phyloP scores from a whole-genome alignment of 73 alveolate genomes.

The Paramecium pentaurelia region DNA sequence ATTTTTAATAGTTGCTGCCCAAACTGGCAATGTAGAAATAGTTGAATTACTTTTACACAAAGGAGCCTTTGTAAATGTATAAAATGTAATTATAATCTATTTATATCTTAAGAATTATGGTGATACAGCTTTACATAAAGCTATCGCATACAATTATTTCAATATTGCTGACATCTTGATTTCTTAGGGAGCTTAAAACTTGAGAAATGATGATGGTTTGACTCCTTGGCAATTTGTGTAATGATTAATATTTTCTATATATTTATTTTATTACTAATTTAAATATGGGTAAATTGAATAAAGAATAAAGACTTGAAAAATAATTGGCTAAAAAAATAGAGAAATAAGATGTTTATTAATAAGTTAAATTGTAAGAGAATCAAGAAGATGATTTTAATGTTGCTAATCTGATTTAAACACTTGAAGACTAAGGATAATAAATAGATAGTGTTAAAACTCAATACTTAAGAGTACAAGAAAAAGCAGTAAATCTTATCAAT shows the following conservation, averaged over 20 bases:
- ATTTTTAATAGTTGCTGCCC: slow-evolving; percentile 24
- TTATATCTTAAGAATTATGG: not conserved
- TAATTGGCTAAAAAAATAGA: not conserved
- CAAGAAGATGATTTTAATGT: not conserved
- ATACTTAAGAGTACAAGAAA: slow-evolving; percentile 2
- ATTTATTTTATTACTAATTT: not conserved
- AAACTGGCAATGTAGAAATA: not conserved
- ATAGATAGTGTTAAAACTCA: slow-evolving; percentile 1
- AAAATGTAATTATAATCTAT: not conserved
- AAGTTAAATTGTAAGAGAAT: not conserved
- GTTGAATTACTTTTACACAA: slow-evolving; percentile 18
- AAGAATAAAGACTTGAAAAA: not conserved
- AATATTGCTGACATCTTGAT: slow-evolving; percentile 6
- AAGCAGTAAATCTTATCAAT: not conserved
- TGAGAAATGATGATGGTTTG: not conserved
- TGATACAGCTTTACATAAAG: slow-evolving; percentile 40
- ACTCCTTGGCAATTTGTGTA: slow-evolving; percentile 34
- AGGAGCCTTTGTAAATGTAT: slow-evolving; percentile 6
- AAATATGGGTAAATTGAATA: slow-evolving; percentile 16
- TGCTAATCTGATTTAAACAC: not conserved
- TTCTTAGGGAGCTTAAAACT: not conserved
- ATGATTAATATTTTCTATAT: not conserved
- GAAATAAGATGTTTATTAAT: not conserved
- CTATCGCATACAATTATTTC: not conserved
- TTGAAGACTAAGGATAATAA: slow-evolving; percentile 14